phyloP scores from a whole-genome alignment of 345 rosid genomes.

The Populus euphratica region DNA sequence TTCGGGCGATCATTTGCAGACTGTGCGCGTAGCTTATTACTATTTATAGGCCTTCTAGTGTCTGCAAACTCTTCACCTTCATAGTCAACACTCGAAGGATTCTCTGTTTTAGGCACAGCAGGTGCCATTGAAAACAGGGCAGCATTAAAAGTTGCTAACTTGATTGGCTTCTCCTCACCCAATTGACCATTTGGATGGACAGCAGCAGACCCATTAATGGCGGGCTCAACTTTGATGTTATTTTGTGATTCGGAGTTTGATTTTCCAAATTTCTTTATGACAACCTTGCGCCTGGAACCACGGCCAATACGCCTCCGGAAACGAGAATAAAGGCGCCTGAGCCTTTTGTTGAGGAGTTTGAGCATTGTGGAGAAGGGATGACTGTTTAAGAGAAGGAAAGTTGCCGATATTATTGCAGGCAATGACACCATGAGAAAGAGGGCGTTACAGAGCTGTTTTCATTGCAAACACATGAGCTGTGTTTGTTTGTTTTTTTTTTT shows the following conservation, averaged over 20 bases:
- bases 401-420: neutral
- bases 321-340: slow-evolving; percentile 52
- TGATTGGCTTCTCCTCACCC: slow-evolving; percentile 38
- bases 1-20: slow-evolving; percentile 58
- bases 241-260: slow-evolving; percentile 20
- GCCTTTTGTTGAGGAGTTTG: slow-evolving; percentile 39
- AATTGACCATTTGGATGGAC: slow-evolving; percentile 42
- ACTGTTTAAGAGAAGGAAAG: slow-evolving; percentile 2
- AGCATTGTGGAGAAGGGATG: slow-evolving; percentile 43
- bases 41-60: slow-evolving; percentile 5
- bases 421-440: slow-evolving; percentile 19
- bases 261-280: slow-evolving; percentile 42
- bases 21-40: slow-evolving; percentile 37
- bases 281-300: slow-evolving; percentile 41
- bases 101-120: slow-evolving; percentile 51
- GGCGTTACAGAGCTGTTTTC: slow-evolving; percentile 19
- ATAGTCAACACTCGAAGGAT: slow-evolving; percentile 25
- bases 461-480: too few species aligned
- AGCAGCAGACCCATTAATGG: slow-evolving; percentile 30
- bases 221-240: slow-evolving; percentile 10
- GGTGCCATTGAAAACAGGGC: slow-evolving; percentile 95
- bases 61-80: slow-evolving; percentile 21
- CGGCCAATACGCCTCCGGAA: slow-evolving; percentile 66
- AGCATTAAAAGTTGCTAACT: slow-evolving; percentile 84
- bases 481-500: too few species aligned